Conservation (phyloP, 805 yeast genomes). For the Candida incommunis region DNA sequence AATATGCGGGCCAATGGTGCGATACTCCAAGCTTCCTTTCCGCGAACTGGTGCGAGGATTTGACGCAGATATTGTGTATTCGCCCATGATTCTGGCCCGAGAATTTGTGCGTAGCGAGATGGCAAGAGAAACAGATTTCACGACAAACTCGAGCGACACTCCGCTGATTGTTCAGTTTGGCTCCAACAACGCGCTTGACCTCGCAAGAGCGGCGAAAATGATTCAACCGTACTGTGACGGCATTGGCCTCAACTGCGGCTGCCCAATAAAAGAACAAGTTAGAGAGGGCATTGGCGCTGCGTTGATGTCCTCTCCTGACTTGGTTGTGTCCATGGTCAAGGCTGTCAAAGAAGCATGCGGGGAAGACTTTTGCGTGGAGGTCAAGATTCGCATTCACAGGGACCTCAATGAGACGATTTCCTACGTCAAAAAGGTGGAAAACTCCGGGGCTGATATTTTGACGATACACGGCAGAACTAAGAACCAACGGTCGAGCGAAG, state of each 20-base stretch:
- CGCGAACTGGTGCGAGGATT: slow-evolving; percentile 65
- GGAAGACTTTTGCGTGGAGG: slow-evolving; percentile 61
- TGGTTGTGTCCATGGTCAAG: slow-evolving; percentile 69
- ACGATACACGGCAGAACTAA: slow-evolving; percentile 90
- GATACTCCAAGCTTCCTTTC: slow-evolving; percentile 89
- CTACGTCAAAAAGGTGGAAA: slow-evolving; percentile 62
- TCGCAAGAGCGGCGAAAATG: slow-evolving; percentile 74
- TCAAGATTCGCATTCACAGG: slow-evolving; percentile 78
- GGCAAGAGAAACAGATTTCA: slow-evolving; percentile 75
- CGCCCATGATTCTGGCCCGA: slow-evolving; percentile 94
- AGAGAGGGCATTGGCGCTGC: slow-evolving; percentile 97
- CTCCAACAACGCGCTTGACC: slow-evolving; percentile 67
- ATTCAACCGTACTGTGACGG: slow-evolving; percentile 87
- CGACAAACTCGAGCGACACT: slow-evolving; percentile 57
- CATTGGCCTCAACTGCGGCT: slow-evolving; percentile 90
- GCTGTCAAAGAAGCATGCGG: slow-evolving; percentile 72
- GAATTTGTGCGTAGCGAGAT: slow-evolving; percentile 77
- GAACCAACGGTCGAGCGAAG: slow-evolving; percentile 69
- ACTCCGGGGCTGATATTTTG: slow-evolving; percentile 83
- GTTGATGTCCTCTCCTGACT: slow-evolving; percentile 67
- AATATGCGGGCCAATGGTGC: slow-evolving; percentile 78
- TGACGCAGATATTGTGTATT: slow-evolving; percentile 68
- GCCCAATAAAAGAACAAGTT: slow-evolving; percentile 91
- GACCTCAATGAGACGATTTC: slow-evolving; percentile 58
- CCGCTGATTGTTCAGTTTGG: slow-evolving; percentile 85